These are phyloP conservation scores for Rhodomyrtus tomentosa DNA, from an alignment of 345 rosid genomes.

Conservation along the genomic window DNA sequence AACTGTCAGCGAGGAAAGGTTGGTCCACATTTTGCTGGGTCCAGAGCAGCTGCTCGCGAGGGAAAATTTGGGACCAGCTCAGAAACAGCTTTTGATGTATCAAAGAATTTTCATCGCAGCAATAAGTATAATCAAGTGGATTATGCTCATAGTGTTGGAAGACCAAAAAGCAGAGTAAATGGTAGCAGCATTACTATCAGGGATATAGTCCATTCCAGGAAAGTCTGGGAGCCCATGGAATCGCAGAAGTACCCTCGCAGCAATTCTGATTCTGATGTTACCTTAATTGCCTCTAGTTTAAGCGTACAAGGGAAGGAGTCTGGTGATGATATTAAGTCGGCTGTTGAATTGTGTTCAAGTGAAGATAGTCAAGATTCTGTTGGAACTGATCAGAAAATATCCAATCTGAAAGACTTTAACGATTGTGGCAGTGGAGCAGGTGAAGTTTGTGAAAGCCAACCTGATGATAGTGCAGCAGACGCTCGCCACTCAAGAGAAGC, in stretches of 20 bases:
- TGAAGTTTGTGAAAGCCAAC: slow-evolving; percentile 26
- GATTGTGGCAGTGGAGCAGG: slow-evolving; percentile 7
- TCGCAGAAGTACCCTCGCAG: slow-evolving; percentile 45
- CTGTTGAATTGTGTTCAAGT: slow-evolving; percentile 20
- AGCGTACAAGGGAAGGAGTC: slow-evolving; percentile 25
- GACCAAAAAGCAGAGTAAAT: slow-evolving; percentile 39
- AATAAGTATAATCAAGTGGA: slow-evolving; percentile 46
- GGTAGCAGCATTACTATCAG: slow-evolving; percentile 21
- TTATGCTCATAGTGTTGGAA: slow-evolving; percentile 33
- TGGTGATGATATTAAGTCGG: slow-evolving; percentile 19
- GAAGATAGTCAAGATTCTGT: slow-evolving; percentile 32
- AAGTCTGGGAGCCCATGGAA: slow-evolving; percentile 81
- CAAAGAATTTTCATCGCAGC: slow-evolving; percentile 43
- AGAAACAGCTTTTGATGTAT: slow-evolving; percentile 42
- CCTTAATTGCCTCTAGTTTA: slow-evolving; percentile 34
- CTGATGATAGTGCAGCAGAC: slow-evolving; percentile 11
- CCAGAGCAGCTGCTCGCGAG: slow-evolving; percentile 36
- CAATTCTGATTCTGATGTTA: slow-evolving; percentile 53
- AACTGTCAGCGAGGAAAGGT: slow-evolving; percentile 46
- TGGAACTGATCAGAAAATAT: slow-evolving; percentile 18
- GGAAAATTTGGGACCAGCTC: slow-evolving; percentile 35
- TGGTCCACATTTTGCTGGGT: slow-evolving; percentile 38
- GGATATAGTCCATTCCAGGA: slow-evolving; percentile 36
- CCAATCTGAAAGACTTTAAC: slow-evolving; percentile 8
- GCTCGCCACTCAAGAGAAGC: slow-evolving; percentile 19